Percentiles rank a stretch among this genome's conserved stretches.
Conservation (phyloP, 2,329 filamentous ascomycete genomes). For the Sclerotinia nivalis region DNA sequence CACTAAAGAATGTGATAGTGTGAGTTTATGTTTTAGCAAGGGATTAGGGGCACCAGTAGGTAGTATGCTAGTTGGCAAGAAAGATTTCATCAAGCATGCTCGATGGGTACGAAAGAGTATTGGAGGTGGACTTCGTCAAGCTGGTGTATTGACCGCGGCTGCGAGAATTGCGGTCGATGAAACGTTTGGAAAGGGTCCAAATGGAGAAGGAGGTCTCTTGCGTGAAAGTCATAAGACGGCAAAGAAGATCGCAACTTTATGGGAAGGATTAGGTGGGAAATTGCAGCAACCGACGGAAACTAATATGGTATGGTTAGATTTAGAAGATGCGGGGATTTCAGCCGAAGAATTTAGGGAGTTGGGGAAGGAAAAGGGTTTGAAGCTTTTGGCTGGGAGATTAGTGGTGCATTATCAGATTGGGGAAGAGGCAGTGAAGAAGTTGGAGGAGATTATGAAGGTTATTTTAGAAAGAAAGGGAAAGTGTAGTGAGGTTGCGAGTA, state of each 20-base stretch:
- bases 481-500: conserved; percentile 22
- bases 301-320: conserved; percentile 74
- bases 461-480: conserved; percentile 31
- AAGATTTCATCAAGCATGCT: conserved; percentile 61
- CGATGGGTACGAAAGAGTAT: conserved; percentile 79
- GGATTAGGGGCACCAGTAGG: conserved; percentile 80
- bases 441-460: conserved; percentile 50
- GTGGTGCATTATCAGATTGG: conserved; percentile 71
- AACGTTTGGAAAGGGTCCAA: conserved; percentile 64
- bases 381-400: conserved; percentile 57
- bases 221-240: conserved; percentile 62
- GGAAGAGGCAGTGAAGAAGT: conserved; percentile 55
- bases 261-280: conserved; percentile 62
- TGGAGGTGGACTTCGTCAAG: conserved; percentile 75
- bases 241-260: conserved; percentile 59
- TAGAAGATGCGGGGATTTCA: conserved; percentile 55
- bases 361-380: conserved; percentile 58
- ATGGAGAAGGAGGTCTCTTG: conserved; percentile 63
- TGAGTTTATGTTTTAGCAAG: conserved; percentile 80
- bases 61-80: conserved; percentile 65
- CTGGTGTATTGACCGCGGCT: conserved; percentile 73
- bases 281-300: conserved; percentile 63
- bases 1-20: conserved; percentile 68
- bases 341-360: conserved; percentile 54
- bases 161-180: conserved; percentile 77